These are phyloP conservation scores for Pythium aristosporum DNA, from an alignment of 352 stramenopile species.

Conservation along the genomic window DNA sequence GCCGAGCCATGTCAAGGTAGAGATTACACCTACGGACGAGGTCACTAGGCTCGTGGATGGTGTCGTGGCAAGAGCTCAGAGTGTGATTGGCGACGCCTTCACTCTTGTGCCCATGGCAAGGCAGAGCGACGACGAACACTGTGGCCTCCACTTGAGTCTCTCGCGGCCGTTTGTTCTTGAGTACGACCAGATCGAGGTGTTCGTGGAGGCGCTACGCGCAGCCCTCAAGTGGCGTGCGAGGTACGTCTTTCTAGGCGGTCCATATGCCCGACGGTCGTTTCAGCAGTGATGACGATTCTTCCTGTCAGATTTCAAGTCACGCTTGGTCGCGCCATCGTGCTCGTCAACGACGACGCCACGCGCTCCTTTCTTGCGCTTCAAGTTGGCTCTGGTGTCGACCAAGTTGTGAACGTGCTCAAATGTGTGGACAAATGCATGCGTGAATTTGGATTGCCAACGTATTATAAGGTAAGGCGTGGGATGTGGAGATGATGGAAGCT, in stretches of 20 bases:
- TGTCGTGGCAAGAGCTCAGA: conserved; percentile 37
- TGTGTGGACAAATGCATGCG: conserved; percentile 66
- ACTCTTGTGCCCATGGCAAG: conserved; percentile 40
- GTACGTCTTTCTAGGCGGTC: conserved; percentile 25
- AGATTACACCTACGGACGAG: conserved; percentile 31
- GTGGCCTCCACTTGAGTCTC: conserved; percentile 62
- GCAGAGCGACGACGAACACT: conserved; percentile 14
- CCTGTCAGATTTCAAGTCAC: conserved; percentile 43
- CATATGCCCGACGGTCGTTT: not conserved
- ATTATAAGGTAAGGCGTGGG: conserved; percentile 55
- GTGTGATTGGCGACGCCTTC: conserved; percentile 22
- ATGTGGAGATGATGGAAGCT: conserved; percentile 41
- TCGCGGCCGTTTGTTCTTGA: conserved; percentile 75
- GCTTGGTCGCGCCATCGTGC: conserved; percentile 38
- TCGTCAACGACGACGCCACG: conserved; percentile 76
- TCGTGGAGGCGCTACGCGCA: conserved; percentile 61
- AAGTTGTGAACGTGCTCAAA: conserved; percentile 41
- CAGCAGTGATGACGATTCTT: not conserved
- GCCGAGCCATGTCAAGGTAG: conserved; percentile 71
- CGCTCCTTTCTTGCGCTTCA: conserved; percentile 70
- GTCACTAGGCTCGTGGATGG: conserved; percentile 29
- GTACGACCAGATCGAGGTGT: conserved; percentile 64
- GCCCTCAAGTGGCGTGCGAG: conserved; percentile 70
- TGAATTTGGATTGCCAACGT: conserved; percentile 44
- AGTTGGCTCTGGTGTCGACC: conserved; percentile 35